Evolutionary conservation across 108 stramenopile genomes (phyloP).

Genomic region (Ochromonas danica): DNA sequence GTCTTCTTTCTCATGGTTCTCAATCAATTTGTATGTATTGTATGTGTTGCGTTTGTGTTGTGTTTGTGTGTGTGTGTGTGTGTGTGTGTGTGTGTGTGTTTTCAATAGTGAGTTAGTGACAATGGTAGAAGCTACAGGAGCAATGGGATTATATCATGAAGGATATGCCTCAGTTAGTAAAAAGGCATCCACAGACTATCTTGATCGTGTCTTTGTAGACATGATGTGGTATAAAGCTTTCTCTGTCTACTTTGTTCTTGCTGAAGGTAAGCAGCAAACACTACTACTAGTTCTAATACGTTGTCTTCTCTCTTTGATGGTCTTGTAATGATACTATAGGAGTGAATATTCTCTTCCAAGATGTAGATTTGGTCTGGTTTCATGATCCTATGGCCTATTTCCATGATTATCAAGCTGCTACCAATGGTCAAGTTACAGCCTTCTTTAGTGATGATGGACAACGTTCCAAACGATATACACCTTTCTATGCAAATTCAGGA

Average conservation of each 20-base stretch:
- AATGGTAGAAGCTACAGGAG: conserved; percentile 25
- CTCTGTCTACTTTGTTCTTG: neutral
- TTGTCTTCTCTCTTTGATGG: too few species aligned
- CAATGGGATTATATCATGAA: conserved; percentile 20
- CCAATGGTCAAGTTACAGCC: neutral
- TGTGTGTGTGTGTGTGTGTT: too few species aligned
- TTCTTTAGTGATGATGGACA: conserved; percentile 33
- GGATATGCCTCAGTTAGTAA: conserved; percentile 10
- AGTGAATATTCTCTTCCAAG: conserved; percentile 71
- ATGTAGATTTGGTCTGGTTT: conserved; percentile 50
- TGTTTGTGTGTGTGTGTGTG: neutral
- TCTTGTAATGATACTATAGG: too few species aligned
- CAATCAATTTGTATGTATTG: neutral
- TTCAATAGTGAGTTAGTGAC: neutral
- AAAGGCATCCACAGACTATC: conserved; percentile 7
- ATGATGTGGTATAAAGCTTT: conserved; percentile 39
- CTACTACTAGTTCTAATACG: too few species aligned
- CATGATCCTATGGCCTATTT: conserved; percentile 26
- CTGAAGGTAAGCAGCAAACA: too few species aligned
- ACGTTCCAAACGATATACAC: conserved; percentile 8
- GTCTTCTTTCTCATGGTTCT: neutral
- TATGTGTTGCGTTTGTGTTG: neutral
- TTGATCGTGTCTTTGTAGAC: conserved; percentile 35
- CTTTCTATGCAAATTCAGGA: conserved; percentile 38
- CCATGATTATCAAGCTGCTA: neutral